Conservation (phyloP, 768 basidiomycete genomes). For the Russula vinacea region DNA sequence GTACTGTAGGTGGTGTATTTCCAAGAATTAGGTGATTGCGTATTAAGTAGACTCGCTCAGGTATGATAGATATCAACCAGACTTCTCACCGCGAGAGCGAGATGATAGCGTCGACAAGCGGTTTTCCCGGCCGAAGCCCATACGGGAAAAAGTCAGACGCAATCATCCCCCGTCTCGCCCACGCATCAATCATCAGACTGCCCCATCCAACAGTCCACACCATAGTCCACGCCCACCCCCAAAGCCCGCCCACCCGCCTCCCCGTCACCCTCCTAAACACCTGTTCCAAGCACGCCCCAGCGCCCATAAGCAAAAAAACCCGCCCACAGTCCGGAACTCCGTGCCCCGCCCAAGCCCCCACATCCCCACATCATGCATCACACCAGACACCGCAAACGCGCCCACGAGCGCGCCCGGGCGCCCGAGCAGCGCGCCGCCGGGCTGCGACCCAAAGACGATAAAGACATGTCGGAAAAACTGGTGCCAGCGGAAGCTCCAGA, state of each 20-base stretch:
- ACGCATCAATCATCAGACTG: constrained; percentile 19
- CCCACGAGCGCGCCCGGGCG: constrained; percentile 53
- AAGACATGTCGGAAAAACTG: constrained; percentile 38
- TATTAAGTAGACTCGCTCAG: neutral
- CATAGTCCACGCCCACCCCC: constrained; percentile 54
- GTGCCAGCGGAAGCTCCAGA: constrained; percentile 45
- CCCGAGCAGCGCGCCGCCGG: constrained; percentile 44
- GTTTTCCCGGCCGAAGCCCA: constrained; percentile 13
- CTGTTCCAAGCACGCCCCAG: constrained; percentile 51
- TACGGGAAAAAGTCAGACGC: constrained; percentile 14
- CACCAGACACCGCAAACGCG: constrained; percentile 55
- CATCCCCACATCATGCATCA: constrained; percentile 56
- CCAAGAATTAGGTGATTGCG: neutral
- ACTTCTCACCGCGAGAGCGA: neutral
- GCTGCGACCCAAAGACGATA: constrained; percentile 35
- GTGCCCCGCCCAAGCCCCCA: constrained; percentile 59
- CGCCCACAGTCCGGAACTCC: constrained; percentile 44
- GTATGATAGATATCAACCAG: neutral
- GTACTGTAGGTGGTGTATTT: constrained; percentile 41
- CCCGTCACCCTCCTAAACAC: constrained; percentile 47
- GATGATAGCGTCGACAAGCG: constrained; percentile 2
- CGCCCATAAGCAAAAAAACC: constrained; percentile 60
- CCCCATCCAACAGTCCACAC: constrained; percentile 49
- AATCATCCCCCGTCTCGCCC: constrained; percentile 23
- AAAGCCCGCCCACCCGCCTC: constrained; percentile 44